A percentile compares a stretch with the other conserved stretches of the same genome.
Conservation (phyloP, 805 yeast genomes). For the Ogataea thermomethanolica region DNA sequence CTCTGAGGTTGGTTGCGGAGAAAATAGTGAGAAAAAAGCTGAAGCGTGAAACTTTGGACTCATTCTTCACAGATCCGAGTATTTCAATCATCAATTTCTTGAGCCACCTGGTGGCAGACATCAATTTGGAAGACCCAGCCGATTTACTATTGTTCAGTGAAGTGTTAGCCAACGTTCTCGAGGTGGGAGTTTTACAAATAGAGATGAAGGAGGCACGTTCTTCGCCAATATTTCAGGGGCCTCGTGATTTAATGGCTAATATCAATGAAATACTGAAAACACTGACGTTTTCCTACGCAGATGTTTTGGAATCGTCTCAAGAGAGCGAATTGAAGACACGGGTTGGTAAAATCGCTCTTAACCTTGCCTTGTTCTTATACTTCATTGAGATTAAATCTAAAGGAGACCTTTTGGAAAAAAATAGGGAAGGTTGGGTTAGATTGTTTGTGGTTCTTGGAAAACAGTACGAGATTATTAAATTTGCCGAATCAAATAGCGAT, state of each 20-base stretch:
- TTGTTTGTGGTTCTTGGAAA: constrained; percentile 49
- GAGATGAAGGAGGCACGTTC: constrained; percentile 12
- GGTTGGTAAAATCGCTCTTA: constrained; percentile 17
- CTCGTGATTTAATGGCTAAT: constrained; percentile 14
- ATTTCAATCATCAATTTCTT: constrained; percentile 9
- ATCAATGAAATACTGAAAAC: constrained; percentile 20
- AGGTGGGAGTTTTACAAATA: constrained; percentile 16
- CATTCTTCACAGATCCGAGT: constrained; percentile 8
- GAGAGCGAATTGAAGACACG: constrained; percentile 12
- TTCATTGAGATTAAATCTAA: constrained; percentile 11
- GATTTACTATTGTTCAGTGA: constrained; percentile 15
- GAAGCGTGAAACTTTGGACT: constrained; percentile 3
- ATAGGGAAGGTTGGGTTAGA: constrained; percentile 52
- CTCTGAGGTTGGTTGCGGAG: not conserved
- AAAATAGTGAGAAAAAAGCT: constrained; percentile 1
- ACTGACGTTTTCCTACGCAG: constrained; percentile 11
- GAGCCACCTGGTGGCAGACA: not conserved
- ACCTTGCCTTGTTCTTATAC: constrained; percentile 25
- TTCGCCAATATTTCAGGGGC: constrained; percentile 19
- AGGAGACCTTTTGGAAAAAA: constrained; percentile 14
- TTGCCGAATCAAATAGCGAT: constrained; percentile 67
- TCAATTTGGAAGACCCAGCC: constrained; percentile 6
- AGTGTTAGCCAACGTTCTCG: constrained; percentile 10
- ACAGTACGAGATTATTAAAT: constrained; percentile 50
- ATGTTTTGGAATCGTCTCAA: constrained; percentile 14